These are phyloP conservation scores for Aspergillus heteromorphus DNA, from an alignment of 495 filamentous ascomycete genomes.

Conservation along the genomic window DNA sequence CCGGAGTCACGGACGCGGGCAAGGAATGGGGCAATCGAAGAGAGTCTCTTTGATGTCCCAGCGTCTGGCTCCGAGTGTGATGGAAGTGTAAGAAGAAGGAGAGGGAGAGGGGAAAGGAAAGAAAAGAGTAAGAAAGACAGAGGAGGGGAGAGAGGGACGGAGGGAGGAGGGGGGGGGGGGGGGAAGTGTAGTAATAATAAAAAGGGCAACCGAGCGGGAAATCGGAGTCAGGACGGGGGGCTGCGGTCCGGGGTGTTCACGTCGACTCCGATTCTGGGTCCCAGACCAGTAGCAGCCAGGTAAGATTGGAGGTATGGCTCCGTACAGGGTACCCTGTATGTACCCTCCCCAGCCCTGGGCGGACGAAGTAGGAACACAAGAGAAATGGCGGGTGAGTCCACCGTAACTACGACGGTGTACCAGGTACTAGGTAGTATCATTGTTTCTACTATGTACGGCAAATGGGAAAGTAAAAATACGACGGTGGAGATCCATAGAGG, in stretches of 20 bases:
- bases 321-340: background rate
- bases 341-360: constrained; percentile 1
- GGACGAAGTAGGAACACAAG: constrained; percentile 6
- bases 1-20: constrained; percentile 22
- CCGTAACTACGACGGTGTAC: constrained; percentile 4
- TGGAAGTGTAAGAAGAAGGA: constrained; percentile 21
- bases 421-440: too few relatives aligned
- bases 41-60: constrained; percentile 15
- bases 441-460: background rate
- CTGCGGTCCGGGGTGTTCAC: constrained; percentile 28
- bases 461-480: constrained; percentile 25
- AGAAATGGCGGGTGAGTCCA: background rate
- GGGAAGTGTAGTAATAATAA: constrained; percentile 19
- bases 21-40: constrained; percentile 13
- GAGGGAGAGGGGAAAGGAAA: constrained; percentile 23
- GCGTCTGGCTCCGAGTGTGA: constrained; percentile 23
- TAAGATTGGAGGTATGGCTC: constrained; percentile 6
- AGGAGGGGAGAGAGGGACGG: constrained; percentile 18
- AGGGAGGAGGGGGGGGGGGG: constrained; percentile 12
- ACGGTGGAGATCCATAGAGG: constrained; percentile 21
- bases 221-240: constrained; percentile 22
- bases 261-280: constrained; percentile 15
- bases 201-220: constrained; percentile 19
- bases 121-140: constrained; percentile 15
- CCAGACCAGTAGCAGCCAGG: background rate